Percentiles rank a stretch among this genome's conserved stretches.
These are phyloP conservation scores for Trichothecium roseum DNA, from an alignment of 2,329 filamentous ascomycete species.

Conservation along the genomic window DNA sequence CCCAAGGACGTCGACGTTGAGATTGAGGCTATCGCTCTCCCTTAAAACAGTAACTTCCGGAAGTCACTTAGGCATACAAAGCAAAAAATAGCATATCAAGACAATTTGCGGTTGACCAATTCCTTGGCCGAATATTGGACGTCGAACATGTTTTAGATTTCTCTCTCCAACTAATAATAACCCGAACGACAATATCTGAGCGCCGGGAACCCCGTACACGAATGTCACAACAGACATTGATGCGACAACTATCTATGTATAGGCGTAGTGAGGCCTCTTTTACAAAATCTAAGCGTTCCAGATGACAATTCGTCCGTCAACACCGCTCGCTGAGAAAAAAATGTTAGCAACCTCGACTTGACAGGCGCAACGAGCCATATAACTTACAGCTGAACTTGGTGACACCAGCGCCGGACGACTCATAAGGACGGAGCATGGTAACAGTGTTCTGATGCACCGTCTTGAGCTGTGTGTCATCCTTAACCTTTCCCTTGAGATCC, in stretches of 20 bases:
- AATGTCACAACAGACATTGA: too few species aligned
- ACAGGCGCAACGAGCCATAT: slow-evolving; percentile 2
- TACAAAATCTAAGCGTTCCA: slow-evolving; percentile 54
- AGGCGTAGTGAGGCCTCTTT: not conserved
- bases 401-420: slow-evolving; percentile 53
- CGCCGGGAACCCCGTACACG: too few species aligned
- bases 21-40: slow-evolving; percentile 78
- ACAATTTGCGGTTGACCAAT: not conserved
- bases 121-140: too few species aligned
- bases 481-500: slow-evolving; percentile 89
- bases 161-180: too few species aligned
- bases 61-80: not conserved
- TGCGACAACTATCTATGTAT: not conserved
- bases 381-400: slow-evolving; percentile 79
- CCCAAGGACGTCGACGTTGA: slow-evolving; percentile 81
- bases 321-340: slow-evolving; percentile 56
- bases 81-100: not conserved
- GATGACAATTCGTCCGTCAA: slow-evolving; percentile 73
- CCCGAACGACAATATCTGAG: too few species aligned
- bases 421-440: slow-evolving; percentile 69
- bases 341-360: not conserved
- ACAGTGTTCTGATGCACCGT: slow-evolving; percentile 97
- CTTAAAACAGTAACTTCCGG: slow-evolving; percentile 26
- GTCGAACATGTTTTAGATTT: too few species aligned
- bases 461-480: slow-evolving; percentile 88